Base-by-base conservation (phyloP, 2,329 filamentous ascomycete species). In the Didymella keratinophila region DNA sequence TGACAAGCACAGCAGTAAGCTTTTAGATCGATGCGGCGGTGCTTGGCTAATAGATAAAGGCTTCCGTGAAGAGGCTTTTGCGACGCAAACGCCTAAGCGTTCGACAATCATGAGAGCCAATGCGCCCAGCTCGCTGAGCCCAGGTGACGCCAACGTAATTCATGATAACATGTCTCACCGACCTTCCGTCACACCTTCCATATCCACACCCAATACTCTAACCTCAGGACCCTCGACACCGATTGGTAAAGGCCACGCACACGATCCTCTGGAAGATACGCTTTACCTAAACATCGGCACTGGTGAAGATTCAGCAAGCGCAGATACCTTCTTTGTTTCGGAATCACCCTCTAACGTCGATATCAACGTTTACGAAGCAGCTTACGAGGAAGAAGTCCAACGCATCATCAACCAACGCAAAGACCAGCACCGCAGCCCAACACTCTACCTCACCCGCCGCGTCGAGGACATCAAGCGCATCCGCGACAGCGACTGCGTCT, bases 311-410 rank as follows among this genome's bases (percentile, higher is more conserved):
- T 65, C 75, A 6, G 56, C 64, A 8, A 56, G 62, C 2, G 68
- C 72, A 37, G 72, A 76, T 21, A 44, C 73, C 70, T 70, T 83
- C 21, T 74, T 89, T 4, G 88, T 97, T 39, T 91, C 91, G 28
- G 93, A 97, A 76, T 96, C 91, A 1, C 94, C 94, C 2, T 89
- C 89, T 0, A 89, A 89, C 1, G 90, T 91, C 6, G 92, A 96
- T 60, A 92, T 92, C 67, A 88, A 95, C 71, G 89, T 98, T 57
- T 97, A 97, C 75, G 92, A 96, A 74, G 87, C 85, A 0, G 94
- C 94, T 0, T 97, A 96, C 73, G 87, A 91, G 70, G 86, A 90
- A 60, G 92, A 97, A 78, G 86, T 95, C 27, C 85, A 89, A 58
- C 85, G 89, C 16, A 94, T 97, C 68, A 78, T 85, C 76, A 52